Evolutionary conservation across 768 basidiomycete species (phyloP), one percentile per base, ranked within the genome.

Genomic region (Pisolithus marmoratus): DNA sequence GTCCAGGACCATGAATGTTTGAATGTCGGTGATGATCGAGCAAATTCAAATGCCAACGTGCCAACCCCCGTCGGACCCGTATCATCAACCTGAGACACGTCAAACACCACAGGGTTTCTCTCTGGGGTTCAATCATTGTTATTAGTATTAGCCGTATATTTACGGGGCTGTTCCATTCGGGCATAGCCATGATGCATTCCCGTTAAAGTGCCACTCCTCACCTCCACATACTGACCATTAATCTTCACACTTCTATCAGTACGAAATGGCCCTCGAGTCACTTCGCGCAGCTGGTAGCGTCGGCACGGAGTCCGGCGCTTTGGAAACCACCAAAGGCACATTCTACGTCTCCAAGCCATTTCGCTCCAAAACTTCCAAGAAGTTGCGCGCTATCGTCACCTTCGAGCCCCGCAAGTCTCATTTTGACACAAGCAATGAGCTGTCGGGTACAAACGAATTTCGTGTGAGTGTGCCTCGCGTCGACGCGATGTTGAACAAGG

Each of bases 331-430:
- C 1, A 76, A 79, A 34, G 85, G 85, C 46, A 87, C 84, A 1
- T 67, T 90, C 43, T 84, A 86, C 58, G 80, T 90, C 48, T 88
- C 86, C 5, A 85, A 82, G 59, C 83, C 87, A 2, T 87, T 83
- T 67, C 82, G 86, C 5, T 87, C 90, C 46, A 80, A 76, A 58
- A 73, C 78, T 12, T 82, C 84, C 26, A 90, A 87, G 70, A 89
- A 85, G 61, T 73, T 94, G 12, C 83, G 87, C 41, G 90, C 93
- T 1, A 72, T 92, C 54, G 75, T 95, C 60, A 86, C 88, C 19
- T 98, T 96, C 69, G 79, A 84, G 5, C 91, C 94, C 5, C 81
- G 95, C 46, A 83, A 85, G 52, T 93, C 91, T 4, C 78, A 77
- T 48, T 91, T 98, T 60, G 94, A 98, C 68, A 85, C 82, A 44